Evolutionary conservation across 202 grass and related monocot species (phyloP).

Genomic region (Setaria viridis): DNA sequence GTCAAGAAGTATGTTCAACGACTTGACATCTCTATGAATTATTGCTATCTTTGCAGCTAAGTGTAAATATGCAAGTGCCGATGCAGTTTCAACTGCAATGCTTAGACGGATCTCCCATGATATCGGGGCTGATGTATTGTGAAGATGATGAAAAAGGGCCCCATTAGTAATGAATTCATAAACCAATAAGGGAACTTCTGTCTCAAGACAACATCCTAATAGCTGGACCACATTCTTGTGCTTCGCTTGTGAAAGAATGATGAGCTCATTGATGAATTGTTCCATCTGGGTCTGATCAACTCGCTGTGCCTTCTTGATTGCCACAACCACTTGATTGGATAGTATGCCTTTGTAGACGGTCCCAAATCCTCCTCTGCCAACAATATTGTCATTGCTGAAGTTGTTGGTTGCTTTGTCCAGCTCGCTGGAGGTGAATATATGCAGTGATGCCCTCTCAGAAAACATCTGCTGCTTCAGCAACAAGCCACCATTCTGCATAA

Average conservation of each 20-base stretch:
- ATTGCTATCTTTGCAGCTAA: constrained; percentile 57
- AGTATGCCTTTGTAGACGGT: constrained; percentile 61
- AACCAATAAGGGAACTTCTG: constrained; percentile 70
- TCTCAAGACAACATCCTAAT: constrained; percentile 74
- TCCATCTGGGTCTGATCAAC: constrained; percentile 61
- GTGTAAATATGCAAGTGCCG: constrained; percentile 68
- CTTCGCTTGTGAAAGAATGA: constrained; percentile 65
- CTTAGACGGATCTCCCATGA: constrained; percentile 68
- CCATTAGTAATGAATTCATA: constrained; percentile 84
- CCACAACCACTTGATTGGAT: constrained; percentile 52
- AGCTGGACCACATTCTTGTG: constrained; percentile 73
- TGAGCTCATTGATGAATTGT: constrained; percentile 66
- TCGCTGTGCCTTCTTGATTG: constrained; percentile 62
- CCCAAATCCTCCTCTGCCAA: constrained; percentile 67
- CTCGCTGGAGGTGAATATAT: constrained; percentile 58
- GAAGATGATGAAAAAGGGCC: constrained; percentile 66
- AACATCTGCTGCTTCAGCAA: constrained; percentile 56
- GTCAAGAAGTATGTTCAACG: constrained; percentile 79
- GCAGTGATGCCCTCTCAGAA: constrained; percentile 34
- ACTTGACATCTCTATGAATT: constrained; percentile 83
- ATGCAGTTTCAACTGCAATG: constrained; percentile 74
- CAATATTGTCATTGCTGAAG: constrained; percentile 48
- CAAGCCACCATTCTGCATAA: constrained; percentile 64
- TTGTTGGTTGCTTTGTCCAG: constrained; percentile 54
- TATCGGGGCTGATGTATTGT: constrained; percentile 46